Conservation (phyloP, 371 early-diverging fungal species). For the Massospora cicadina region DNA sequence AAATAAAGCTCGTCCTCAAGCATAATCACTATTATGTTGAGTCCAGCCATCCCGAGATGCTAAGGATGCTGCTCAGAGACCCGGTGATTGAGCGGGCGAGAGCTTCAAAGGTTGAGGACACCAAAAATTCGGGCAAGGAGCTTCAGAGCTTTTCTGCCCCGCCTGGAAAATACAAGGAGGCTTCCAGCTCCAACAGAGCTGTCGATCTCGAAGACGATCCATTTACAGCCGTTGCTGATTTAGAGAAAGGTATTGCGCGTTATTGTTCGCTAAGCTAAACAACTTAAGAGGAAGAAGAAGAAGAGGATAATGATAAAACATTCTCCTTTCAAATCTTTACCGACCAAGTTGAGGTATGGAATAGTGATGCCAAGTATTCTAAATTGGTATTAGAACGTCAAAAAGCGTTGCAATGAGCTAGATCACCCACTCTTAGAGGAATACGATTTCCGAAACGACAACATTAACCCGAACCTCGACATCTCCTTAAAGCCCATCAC, state of each 20-base stretch:
- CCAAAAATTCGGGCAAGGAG: background rate
- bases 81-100: conserved; percentile 43
- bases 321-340: conserved; percentile 80
- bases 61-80: conserved; percentile 75
- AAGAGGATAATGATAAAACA: conserved; percentile 45
- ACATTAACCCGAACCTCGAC: conserved; percentile 62
- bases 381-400: conserved; percentile 27
- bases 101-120: conserved; percentile 6
- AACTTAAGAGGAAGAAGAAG: conserved; percentile 27
- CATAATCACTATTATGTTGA: conserved; percentile 89
- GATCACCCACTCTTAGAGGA: conserved; percentile 98
- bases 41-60: conserved; percentile 66
- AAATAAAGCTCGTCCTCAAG: conserved; percentile 94
- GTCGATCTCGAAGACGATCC: background rate
- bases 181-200: background rate
- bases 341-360: conserved; percentile 50
- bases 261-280: background rate
- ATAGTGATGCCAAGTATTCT: background rate
- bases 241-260: background rate
- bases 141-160: background rate
- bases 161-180: background rate
- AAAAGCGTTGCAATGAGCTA: conserved; percentile 86
- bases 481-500: conserved; percentile 95
- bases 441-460: conserved; percentile 97
- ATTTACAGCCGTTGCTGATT: background rate